phyloP scores from a whole-genome alignment of 1,139 yeast genomes.

The Kodamaea sp. region DNA sequence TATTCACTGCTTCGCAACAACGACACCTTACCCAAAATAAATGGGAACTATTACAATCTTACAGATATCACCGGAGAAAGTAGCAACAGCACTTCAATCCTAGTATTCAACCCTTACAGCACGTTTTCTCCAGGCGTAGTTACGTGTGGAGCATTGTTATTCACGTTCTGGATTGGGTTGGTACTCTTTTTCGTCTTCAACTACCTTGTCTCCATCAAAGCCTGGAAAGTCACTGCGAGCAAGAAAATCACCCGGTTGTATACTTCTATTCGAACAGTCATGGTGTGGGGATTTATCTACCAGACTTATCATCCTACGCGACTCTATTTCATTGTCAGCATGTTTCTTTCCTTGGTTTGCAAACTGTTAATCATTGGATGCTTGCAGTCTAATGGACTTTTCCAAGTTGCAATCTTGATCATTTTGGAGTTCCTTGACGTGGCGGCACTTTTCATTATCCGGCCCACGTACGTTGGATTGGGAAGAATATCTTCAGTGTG shows the following conservation, averaged over 20 bases:
- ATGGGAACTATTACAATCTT: not conserved
- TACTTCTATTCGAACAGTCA: constrained; percentile 47
- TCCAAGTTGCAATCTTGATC: constrained; percentile 45
- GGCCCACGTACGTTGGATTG: constrained; percentile 44
- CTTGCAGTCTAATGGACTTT: constrained; percentile 43
- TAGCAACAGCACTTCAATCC: not conserved
- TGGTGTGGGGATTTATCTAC: constrained; percentile 50
- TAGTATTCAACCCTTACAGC: constrained; percentile 1
- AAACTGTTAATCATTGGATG: constrained; percentile 46
- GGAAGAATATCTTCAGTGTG: constrained; percentile 42
- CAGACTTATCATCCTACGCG: constrained; percentile 45
- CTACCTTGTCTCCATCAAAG: constrained; percentile 26
- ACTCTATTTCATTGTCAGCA: constrained; percentile 40
- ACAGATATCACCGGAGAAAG: not conserved
- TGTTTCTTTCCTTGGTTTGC: constrained; percentile 29
- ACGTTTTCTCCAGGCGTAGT: constrained; percentile 16
- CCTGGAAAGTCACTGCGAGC: constrained; percentile 18
- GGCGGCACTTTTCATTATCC: constrained; percentile 27
- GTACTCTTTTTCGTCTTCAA: constrained; percentile 33
- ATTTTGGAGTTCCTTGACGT: constrained; percentile 37
- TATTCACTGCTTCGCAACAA: not conserved
- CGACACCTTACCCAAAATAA: constrained; percentile 1
- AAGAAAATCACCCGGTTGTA: constrained; percentile 39
- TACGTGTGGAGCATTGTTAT: constrained; percentile 31
- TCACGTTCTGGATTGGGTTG: constrained; percentile 35